Percentiles rank a stretch among this genome's conserved stretches.
Conservation (phyloP, 2,329 filamentous ascomycete genomes). For the Pseudogymnoascus sp. region DNA sequence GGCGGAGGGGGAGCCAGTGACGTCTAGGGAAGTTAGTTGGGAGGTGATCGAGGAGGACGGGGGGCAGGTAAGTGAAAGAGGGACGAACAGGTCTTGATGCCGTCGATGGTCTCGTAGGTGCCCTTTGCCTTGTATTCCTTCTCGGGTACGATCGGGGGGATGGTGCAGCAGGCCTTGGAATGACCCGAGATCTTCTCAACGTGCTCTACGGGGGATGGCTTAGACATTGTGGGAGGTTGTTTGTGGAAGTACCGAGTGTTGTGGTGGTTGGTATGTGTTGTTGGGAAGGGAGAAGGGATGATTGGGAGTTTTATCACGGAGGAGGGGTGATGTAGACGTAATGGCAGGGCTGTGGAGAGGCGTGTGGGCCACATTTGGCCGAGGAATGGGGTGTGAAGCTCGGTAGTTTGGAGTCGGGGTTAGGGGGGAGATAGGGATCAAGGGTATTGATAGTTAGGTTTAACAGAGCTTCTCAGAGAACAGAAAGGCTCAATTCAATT, state of each 20-base stretch:
- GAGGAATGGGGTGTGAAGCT: background rate
- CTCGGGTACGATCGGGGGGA: slow-evolving; percentile 26
- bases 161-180: slow-evolving; percentile 21
- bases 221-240: background rate
- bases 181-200: background rate
- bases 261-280: background rate
- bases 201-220: background rate
- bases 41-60: background rate
- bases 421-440: background rate
- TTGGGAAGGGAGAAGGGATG: background rate
- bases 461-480: background rate
- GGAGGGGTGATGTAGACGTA: background rate
- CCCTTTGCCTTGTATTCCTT: slow-evolving; percentile 37
- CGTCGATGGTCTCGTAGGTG: slow-evolving; percentile 42
- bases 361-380: background rate
- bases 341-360: background rate
- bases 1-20: slow-evolving; percentile 38
- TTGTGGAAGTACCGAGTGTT: background rate
- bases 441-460: background rate
- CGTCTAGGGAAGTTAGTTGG: slow-evolving; percentile 26
- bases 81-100: slow-evolving; percentile 36
- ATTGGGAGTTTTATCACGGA: background rate
- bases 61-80: background rate
- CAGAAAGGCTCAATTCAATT: background rate
- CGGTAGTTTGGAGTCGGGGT: background rate